These are phyloP conservation scores for Amanita rubescens DNA, from an alignment of 768 basidiomycete species.

Conservation along the genomic window DNA sequence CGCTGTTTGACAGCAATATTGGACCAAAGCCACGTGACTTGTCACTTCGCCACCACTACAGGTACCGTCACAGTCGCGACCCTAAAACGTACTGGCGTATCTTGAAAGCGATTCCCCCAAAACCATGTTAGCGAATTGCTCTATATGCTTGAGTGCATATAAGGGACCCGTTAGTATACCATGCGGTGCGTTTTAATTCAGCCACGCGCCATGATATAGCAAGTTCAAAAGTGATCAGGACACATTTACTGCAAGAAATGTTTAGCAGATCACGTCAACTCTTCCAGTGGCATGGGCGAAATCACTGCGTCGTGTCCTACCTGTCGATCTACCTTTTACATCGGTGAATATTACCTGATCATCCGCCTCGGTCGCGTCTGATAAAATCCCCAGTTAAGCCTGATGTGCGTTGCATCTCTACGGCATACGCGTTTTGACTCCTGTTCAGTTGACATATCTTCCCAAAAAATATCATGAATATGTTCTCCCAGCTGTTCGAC, in stretches of 20 bases:
- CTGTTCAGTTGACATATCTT: slow-evolving; percentile 33
- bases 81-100: too few species aligned
- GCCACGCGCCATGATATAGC: slow-evolving; percentile 3
- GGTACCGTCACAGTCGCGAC: too few species aligned
- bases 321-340: slow-evolving; percentile 48
- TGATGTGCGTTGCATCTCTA: slow-evolving; percentile 15
- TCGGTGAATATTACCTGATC: slow-evolving; percentile 28
- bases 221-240: slow-evolving; percentile 32
- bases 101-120: too few species aligned
- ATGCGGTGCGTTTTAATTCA: slow-evolving; percentile 41
- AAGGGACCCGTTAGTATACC: slow-evolving; percentile 52
- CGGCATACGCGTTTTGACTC: not conserved
- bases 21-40: not conserved
- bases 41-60: too few species aligned
- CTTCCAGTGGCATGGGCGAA: slow-evolving; percentile 20
- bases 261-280: slow-evolving; percentile 36
- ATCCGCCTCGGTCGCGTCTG: slow-evolving; percentile 18
- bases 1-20: not conserved
- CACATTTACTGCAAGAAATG: slow-evolving; percentile 59
- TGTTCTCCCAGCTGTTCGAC: slow-evolving; percentile 37
- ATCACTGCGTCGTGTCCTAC: slow-evolving; percentile 47
- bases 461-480: slow-evolving; percentile 44
- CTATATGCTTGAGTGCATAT: slow-evolving; percentile 47
- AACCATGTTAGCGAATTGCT: slow-evolving; percentile 27
- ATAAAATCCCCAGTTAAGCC: slow-evolving; percentile 17